A percentile compares a stretch with the other conserved stretches of the same genome.
These are phyloP conservation scores for Aspergillus arachidicola DNA, from an alignment of 2,329 filamentous ascomycete species.

Conservation along the genomic window DNA sequence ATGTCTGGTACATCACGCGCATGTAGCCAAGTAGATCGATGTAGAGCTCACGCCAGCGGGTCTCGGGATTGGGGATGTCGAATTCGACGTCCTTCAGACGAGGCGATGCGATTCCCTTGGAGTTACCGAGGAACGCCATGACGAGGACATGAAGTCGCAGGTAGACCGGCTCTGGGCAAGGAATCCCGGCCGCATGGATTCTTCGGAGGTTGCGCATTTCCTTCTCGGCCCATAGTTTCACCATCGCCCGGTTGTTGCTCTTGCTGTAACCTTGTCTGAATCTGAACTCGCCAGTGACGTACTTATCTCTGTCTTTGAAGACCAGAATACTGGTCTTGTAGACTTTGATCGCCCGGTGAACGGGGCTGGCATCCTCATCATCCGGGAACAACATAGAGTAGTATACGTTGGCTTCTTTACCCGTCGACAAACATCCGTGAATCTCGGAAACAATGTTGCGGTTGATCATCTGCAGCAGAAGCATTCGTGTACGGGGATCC, in stretches of 20 bases:
- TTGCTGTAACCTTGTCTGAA: conserved; percentile 93
- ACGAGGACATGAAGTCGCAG: conserved; percentile 93
- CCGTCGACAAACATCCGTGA: conserved; percentile 92
- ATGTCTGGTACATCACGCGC: conserved; percentile 90
- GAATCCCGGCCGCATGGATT: conserved; percentile 80
- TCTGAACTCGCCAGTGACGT: conserved; percentile 90
- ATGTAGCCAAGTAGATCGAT: conserved; percentile 83
- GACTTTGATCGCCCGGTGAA: conserved; percentile 91
- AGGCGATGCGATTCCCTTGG: conserved; percentile 83
- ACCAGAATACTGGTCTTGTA: conserved; percentile 98
- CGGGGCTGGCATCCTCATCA: conserved; percentile 49
- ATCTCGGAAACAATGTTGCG: conserved; percentile 85
- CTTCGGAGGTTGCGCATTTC: conserved; percentile 92
- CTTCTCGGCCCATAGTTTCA: conserved; percentile 98
- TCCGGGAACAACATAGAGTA: conserved; percentile 71
- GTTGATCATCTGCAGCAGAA: conserved; percentile 94
- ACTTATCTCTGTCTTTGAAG: conserved; percentile 96
- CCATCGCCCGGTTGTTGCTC: conserved; percentile 93
- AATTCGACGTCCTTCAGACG: conserved; percentile 85
- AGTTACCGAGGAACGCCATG: conserved; percentile 90
- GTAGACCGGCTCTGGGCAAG: conserved; percentile 84
- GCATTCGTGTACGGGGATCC: conserved; percentile 92
- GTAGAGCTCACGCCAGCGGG: conserved; percentile 78
- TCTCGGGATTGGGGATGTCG: conserved; percentile 65
- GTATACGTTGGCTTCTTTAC: conserved; percentile 98